These are phyloP conservation scores for Oxalis stricta DNA, from an alignment of 441 rosid genomes.

Conservation along the genomic window DNA sequence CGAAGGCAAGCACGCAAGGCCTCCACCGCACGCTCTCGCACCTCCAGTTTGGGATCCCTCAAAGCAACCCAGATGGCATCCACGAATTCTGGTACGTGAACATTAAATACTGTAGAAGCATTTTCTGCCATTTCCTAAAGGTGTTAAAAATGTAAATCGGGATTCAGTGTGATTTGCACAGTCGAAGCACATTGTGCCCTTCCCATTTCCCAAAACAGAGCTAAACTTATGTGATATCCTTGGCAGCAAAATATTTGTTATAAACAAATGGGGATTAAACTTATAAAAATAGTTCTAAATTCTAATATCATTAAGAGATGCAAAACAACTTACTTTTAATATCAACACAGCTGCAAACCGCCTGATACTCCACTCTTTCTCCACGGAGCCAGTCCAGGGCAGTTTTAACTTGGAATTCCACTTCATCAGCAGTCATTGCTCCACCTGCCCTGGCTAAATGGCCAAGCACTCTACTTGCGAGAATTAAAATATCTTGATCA, in stretches of 20 bases:
- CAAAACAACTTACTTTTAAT: slow-evolving; percentile 75
- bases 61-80: slow-evolving; percentile 99
- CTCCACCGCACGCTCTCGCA: slow-evolving; percentile 92
- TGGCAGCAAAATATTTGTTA: background rate
- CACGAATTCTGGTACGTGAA: slow-evolving; percentile 91
- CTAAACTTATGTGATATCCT: too few relatives aligned
- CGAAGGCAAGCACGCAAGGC: slow-evolving; percentile 99
- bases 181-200: too few relatives aligned
- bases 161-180: too few relatives aligned
- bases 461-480: slow-evolving; percentile 93
- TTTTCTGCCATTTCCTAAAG: slow-evolving; percentile 97
- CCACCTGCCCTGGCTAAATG: slow-evolving; percentile 98
- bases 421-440: slow-evolving; percentile 98
- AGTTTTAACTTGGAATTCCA: slow-evolving; percentile 88
- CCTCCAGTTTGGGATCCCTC: slow-evolving; percentile 83
- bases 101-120: slow-evolving; percentile 99
- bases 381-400: slow-evolving; percentile 89
- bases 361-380: slow-evolving; percentile 80
- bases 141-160: slow-evolving; percentile 11
- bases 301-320: too few relatives aligned
- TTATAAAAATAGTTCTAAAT: background rate
- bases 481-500: slow-evolving; percentile 72
- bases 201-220: too few relatives aligned
- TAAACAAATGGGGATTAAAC: background rate
- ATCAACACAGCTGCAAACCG: slow-evolving; percentile 91